Conservation (phyloP, 805 yeast genomes). For the Yarrowia alimentaria region DNA sequence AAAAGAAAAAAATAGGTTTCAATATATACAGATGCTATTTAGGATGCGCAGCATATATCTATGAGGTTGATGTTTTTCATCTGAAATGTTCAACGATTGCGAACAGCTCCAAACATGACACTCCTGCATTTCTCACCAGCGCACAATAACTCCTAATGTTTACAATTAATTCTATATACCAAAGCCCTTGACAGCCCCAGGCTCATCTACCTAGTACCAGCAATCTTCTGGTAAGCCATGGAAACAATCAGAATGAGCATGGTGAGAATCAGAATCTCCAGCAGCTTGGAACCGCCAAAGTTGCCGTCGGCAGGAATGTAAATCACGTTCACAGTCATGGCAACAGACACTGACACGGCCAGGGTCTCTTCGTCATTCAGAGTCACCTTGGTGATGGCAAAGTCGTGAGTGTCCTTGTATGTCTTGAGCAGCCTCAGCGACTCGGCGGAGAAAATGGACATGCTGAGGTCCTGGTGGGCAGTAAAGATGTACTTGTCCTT, state of each 20-base stretch:
- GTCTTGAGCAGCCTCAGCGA: conserved; percentile 53
- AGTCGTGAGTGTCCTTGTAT: conserved; percentile 64
- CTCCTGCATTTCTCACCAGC: too few relatives aligned
- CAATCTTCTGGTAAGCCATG: conserved; percentile 35
- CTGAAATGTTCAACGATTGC: too few relatives aligned
- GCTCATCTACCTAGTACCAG: conserved; percentile 38
- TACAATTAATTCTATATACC: too few relatives aligned
- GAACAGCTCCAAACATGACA: too few relatives aligned
- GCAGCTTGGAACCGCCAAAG: conserved; percentile 31
- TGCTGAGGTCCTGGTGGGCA: conserved; percentile 66
- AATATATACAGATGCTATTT: too few relatives aligned
- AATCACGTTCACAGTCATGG: conserved; percentile 65
- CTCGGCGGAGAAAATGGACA: conserved; percentile 53
- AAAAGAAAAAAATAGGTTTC: too few relatives aligned
- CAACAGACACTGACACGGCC: conserved; percentile 74
- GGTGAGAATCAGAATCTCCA: conserved; percentile 35
- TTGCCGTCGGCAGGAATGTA: conserved; percentile 48
- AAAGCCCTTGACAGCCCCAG: background rate
- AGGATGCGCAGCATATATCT: too few relatives aligned
- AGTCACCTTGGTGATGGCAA: conserved; percentile 71
- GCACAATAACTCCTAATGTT: too few relatives aligned
- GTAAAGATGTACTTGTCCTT: conserved; percentile 52
- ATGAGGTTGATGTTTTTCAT: too few relatives aligned
- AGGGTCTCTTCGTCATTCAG: conserved; percentile 67
- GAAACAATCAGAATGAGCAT: conserved; percentile 34